These are phyloP conservation scores for Phialophora verrucosa DNA, from an alignment of 2,329 filamentous ascomycete species.

Conservation along the genomic window DNA sequence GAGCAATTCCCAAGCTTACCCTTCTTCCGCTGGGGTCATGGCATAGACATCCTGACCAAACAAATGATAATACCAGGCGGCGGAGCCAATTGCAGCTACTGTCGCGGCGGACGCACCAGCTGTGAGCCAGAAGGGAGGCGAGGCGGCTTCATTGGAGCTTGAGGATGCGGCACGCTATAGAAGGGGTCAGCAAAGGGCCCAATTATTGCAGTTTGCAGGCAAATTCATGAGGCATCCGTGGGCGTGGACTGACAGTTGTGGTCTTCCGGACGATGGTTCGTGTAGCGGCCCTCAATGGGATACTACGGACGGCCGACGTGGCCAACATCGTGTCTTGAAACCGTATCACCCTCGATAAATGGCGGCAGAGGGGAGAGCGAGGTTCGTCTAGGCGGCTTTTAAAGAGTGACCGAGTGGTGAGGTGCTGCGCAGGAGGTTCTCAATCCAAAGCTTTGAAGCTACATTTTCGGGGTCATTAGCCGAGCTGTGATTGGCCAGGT, in stretches of 20 bases:
- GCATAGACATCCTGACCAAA: constrained; percentile 88
- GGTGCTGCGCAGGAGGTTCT: constrained; percentile 26
- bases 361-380: constrained; percentile 30
- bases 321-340: constrained; percentile 76
- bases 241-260: constrained; percentile 73
- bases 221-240: constrained; percentile 40
- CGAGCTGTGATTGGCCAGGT: constrained; percentile 23
- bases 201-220: constrained; percentile 44
- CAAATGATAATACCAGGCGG: constrained; percentile 97
- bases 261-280: constrained; percentile 74
- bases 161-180: constrained; percentile 67
- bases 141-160: constrained; percentile 70
- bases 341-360: constrained; percentile 33
- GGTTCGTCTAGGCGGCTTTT: constrained; percentile 21
- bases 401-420: constrained; percentile 29
- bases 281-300: constrained; percentile 81
- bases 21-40: constrained; percentile 93
- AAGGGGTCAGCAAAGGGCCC: constrained; percentile 38
- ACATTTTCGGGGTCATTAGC: constrained; percentile 28
- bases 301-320: constrained; percentile 86
- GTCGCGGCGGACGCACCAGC: constrained; percentile 86
- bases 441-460: constrained; percentile 34
- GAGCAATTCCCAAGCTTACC: constrained; percentile 67
- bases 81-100: constrained; percentile 81
- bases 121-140: constrained; percentile 81